Base-by-base conservation (phyloP, 2,329 filamentous ascomycete species). In the Pseudocercospora vitis region DNA sequence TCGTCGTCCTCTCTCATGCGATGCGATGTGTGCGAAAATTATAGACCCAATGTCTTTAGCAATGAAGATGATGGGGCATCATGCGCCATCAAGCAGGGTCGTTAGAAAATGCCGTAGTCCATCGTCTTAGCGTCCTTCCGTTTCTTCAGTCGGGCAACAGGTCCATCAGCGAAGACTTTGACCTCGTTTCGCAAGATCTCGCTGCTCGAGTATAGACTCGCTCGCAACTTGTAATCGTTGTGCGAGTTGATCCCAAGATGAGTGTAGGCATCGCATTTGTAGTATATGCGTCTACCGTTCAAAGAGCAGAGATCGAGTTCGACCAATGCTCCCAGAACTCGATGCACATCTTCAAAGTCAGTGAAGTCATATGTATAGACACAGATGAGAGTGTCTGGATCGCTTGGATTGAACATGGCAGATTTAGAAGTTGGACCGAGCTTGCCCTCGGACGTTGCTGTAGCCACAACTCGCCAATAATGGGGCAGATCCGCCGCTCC, bases 281-380 rank as follows among this genome's bases (percentile, higher is more conserved):
- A 95, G 68, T 89, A 92, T 46, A 94, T 84, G 1, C 76, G 73
- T 40, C 73, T 74, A 3, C 74, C 47, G 11, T 65, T 62, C 19
- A 60, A 14, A 5, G 66, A 62, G 12, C 86, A 76, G 31, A 94
- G 72, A 6, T 79, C 83, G 53, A 91, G 73, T 51, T 83, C 76
- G 11, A 59, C 52, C 57, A 95, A 70, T 59, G 76, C 79, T 53
- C 75, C 66, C 32, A 92, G 73, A 3, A 95, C 87, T 37, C 87
- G 78, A 23, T 76, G 78, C 4, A 95, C 80, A 66, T 95, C 89
- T 3, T 78, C 73, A 48, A 73, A 77, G 65, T 95, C 84, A 23
- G 74, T 74, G 66, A 91, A 94, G 68, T 95, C 83, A 35, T 76
- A 74, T 4, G 89, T 95, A 69, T 95, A 95, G 6, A 95, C 76